Evolutionary conservation across 805 yeast species (phyloP).

Genomic region (Barnettozyma siamensis): DNA sequence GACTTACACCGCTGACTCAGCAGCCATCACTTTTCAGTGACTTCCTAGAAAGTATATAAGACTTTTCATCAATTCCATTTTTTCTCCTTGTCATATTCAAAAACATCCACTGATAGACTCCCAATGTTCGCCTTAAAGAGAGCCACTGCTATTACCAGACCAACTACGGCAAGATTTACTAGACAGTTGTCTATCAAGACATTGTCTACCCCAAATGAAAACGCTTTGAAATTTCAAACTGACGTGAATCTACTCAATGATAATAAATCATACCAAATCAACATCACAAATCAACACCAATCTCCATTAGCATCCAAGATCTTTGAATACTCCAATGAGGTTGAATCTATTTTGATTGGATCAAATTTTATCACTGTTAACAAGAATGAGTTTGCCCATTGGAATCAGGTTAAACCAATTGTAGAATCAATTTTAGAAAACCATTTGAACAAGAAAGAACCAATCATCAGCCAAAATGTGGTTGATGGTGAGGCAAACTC

Average conservation of each 20-base stretch:
- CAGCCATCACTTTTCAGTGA: neutral
- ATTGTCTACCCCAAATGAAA: constrained; percentile 65
- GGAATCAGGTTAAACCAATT: constrained; percentile 70
- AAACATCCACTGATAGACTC: neutral
- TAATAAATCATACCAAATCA: constrained; percentile 20
- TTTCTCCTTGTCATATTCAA: neutral
- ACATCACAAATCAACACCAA: constrained; percentile 25
- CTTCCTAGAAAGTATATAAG: neutral
- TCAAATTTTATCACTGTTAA: constrained; percentile 68
- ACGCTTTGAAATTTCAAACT: constrained; percentile 61
- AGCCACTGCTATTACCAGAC: neutral
- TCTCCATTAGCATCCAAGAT: constrained; percentile 61
- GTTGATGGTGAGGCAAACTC: constrained; percentile 3
- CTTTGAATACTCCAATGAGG: constrained; percentile 49
- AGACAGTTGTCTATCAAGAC: constrained; percentile 34
- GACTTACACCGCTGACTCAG: neutral
- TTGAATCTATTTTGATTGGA: constrained; percentile 69
- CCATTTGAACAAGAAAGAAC: constrained; percentile 28
- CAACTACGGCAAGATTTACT: neutral
- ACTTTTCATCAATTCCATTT: constrained; percentile 1
- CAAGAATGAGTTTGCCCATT: constrained; percentile 57
- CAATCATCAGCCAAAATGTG: constrained; percentile 17
- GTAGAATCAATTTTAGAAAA: constrained; percentile 44
- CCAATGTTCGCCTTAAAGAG: constrained; percentile 6
- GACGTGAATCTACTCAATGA: constrained; percentile 28